phyloP scores from a whole-genome alignment of 202 grass and related monocot genomes.

The Carex sylvatica region DNA sequence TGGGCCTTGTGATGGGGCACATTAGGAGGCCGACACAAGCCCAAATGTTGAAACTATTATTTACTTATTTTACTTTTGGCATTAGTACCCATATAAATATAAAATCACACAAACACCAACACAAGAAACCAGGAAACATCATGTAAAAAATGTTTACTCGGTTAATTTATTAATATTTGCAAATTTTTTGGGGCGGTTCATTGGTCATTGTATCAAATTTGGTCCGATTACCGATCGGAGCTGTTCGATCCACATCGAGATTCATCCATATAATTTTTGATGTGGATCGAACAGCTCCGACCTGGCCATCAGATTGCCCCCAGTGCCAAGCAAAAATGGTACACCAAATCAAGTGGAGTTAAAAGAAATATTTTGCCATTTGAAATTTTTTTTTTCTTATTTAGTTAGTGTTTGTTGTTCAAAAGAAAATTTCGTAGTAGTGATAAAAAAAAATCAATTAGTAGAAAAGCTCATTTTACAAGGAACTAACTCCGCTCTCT shows the following conservation, averaged over 20 bases:
- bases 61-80: background rate
- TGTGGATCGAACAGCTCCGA: too few species aligned
- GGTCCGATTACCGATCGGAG: too few species aligned
- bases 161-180: background rate
- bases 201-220: too few species aligned
- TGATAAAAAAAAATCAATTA: background rate
- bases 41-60: constrained; percentile 9
- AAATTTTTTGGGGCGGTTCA: too few species aligned
- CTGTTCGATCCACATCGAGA: too few species aligned
- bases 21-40: constrained; percentile 16
- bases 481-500: too few species aligned
- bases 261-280: too few species aligned
- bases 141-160: background rate
- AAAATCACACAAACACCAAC: background rate
- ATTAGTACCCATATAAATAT: background rate
- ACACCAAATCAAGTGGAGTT: background rate
- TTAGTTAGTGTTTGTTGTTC: background rate
- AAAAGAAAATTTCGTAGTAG: background rate
- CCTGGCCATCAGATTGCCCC: too few species aligned
- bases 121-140: background rate
- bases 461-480: background rate
- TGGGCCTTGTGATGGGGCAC: constrained; percentile 28
- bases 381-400: background rate
- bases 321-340: background rate
- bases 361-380: background rate